These are phyloP conservation scores for Sarocladium kiliense DNA, from an alignment of 2,329 filamentous ascomycete genomes.

Conservation along the genomic window DNA sequence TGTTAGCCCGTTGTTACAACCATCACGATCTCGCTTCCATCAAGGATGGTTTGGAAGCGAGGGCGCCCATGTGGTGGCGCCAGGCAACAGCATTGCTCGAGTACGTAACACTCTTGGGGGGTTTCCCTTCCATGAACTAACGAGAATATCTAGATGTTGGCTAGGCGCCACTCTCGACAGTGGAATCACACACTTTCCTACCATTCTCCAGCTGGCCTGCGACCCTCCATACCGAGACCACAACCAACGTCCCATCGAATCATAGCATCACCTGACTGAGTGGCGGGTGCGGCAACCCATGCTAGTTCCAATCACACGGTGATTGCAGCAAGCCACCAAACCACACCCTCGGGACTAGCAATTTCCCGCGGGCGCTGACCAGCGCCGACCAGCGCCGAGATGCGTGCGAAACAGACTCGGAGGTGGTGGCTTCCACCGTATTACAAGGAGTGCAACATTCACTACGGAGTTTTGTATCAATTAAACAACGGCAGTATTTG, in stretches of 20 bases:
- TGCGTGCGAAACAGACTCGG: no score
- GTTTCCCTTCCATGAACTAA: no score
- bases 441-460: no score
- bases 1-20: neutral
- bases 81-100: no score
- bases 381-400: neutral
- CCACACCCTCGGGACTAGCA: neutral
- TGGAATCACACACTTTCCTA: neutral
- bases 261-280: neutral
- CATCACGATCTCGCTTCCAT: no score
- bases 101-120: no score
- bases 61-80: no score
- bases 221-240: neutral
- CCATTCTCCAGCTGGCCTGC: neutral
- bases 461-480: no score
- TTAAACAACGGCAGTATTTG: no score
- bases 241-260: neutral
- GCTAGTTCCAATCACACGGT: neutral
- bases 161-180: neutral
- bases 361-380: neutral
- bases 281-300: neutral
- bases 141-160: no score
- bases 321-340: neutral
- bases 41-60: no score
- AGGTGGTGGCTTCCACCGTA: no score